Percentiles rank a stretch among this genome's conserved stretches.
Evolutionary conservation across 805 yeast genomes (phyloP).

Genomic region (Lachancea dasiensis): DNA sequence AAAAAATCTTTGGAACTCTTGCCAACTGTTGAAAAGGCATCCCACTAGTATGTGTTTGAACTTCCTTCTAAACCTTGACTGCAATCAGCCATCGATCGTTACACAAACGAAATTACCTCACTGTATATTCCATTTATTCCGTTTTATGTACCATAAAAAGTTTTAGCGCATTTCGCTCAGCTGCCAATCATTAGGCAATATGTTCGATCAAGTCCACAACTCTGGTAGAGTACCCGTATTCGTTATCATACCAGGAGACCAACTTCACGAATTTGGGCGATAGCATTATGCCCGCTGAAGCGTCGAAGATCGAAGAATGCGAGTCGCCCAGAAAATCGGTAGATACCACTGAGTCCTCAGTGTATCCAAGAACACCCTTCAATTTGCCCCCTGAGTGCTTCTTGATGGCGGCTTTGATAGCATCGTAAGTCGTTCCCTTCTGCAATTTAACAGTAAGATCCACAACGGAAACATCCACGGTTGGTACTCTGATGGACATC

Average conservation of each 20-base stretch:
- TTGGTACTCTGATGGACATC: constrained; percentile 70
- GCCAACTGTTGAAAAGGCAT: constrained; percentile 8
- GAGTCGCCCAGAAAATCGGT: constrained; percentile 60
- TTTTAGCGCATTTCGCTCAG: background rate
- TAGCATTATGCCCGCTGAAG: constrained; percentile 63
- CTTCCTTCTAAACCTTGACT: background rate
- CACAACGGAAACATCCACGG: constrained; percentile 66
- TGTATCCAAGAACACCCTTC: constrained; percentile 63
- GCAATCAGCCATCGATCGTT: no score
- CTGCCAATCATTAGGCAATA: constrained; percentile 39
- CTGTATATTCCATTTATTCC: no score
- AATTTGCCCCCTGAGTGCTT: constrained; percentile 53
- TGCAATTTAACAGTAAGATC: constrained; percentile 62
- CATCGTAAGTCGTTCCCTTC: constrained; percentile 55
- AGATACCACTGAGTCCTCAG: constrained; percentile 66
- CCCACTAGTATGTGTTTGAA: constrained; percentile 1
- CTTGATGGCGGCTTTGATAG: constrained; percentile 54
- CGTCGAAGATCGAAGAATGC: constrained; percentile 62
- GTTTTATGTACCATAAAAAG: constrained; percentile 4
- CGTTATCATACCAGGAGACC: constrained; percentile 71
- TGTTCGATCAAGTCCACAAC: constrained; percentile 65
- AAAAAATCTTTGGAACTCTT: constrained; percentile 43
- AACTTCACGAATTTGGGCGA: constrained; percentile 66
- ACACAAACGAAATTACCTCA: no score
- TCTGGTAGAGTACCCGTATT: constrained; percentile 35